Evolutionary conservation across 2,329 filamentous ascomycete genomes (phyloP).

Genomic region (Rosellinia necatrix): DNA sequence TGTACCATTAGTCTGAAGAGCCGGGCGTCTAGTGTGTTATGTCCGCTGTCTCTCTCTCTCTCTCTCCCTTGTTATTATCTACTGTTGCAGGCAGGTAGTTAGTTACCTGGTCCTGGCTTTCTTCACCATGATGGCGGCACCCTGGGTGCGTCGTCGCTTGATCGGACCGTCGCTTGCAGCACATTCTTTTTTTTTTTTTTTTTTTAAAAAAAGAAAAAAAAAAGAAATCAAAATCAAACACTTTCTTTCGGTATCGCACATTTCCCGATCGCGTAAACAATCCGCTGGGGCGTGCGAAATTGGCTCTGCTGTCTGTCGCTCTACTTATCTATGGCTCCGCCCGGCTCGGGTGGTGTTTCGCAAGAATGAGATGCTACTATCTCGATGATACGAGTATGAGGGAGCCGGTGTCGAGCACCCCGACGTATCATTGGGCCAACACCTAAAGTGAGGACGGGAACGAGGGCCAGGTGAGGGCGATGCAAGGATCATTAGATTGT

Average conservation of each 20-base stretch:
- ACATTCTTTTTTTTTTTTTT: no score
- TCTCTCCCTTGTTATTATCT: no score
- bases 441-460: constrained; percentile 1
- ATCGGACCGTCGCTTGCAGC: constrained; percentile 17
- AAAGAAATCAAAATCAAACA: no score
- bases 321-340: constrained; percentile 4
- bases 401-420: constrained; percentile 15
- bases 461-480: constrained; percentile 15
- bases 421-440: not conserved
- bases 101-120: no score
- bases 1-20: not conserved
- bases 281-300: constrained; percentile 4
- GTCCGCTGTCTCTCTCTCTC: no score
- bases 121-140: constrained; percentile 21
- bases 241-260: no score
- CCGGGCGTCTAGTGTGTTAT: no score
- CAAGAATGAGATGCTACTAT: constrained; percentile 22
- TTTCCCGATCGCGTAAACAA: constrained; percentile 12
- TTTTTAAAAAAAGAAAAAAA: no score
- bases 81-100: no score
- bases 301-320: constrained; percentile 5
- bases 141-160: constrained; percentile 22
- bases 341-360: constrained; percentile 14
- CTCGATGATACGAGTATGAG: constrained; percentile 14
- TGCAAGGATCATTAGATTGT: constrained; percentile 19